These are phyloP conservation scores for Hericium coralloides DNA, from an alignment of 768 basidiomycete species.

Conservation along the genomic window DNA sequence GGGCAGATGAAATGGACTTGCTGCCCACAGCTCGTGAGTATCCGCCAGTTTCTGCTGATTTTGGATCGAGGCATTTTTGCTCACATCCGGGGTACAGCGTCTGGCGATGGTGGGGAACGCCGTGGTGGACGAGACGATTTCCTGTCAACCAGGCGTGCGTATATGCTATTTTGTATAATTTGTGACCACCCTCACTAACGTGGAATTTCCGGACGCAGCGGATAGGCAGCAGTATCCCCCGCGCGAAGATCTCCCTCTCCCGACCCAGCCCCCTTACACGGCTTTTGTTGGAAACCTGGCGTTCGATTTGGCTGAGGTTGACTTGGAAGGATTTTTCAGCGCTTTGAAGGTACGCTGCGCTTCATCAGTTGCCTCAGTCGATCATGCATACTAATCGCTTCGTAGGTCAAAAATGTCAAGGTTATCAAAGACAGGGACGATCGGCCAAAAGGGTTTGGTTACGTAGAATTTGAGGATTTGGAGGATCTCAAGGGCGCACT, in stretches of 20 bases:
- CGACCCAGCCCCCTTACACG: slow-evolving; percentile 88
- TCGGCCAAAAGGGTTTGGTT: slow-evolving; percentile 96
- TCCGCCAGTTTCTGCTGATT: slow-evolving; percentile 2
- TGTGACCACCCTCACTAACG: no score
- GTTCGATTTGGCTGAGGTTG: slow-evolving; percentile 82
- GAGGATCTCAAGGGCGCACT: slow-evolving; percentile 84
- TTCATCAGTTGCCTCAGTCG: neutral
- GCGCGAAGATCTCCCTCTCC: slow-evolving; percentile 93
- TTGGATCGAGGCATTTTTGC: neutral
- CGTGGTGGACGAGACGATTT: slow-evolving; percentile 50
- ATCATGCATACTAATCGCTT: neutral
- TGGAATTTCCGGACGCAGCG: slow-evolving; percentile 23
- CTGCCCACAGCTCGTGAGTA: slow-evolving; percentile 89
- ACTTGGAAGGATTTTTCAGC: slow-evolving; percentile 75
- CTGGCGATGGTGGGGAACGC: slow-evolving; percentile 56
- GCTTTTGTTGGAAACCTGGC: slow-evolving; percentile 95
- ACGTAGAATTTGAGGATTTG: slow-evolving; percentile 87
- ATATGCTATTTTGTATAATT: neutral
- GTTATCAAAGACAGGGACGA: slow-evolving; percentile 91
- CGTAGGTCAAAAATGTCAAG: slow-evolving; percentile 77
- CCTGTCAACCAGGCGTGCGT: slow-evolving; percentile 50
- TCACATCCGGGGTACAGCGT: slow-evolving; percentile 36
- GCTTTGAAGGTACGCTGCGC: slow-evolving; percentile 42
- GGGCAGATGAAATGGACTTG: slow-evolving; percentile 97
- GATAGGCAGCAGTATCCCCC: slow-evolving; percentile 51